Evolutionary conservation across 768 basidiomycete genomes (phyloP), one percentile per base, ranked within the genome.

Genomic region (Mycena indigotica): DNA sequence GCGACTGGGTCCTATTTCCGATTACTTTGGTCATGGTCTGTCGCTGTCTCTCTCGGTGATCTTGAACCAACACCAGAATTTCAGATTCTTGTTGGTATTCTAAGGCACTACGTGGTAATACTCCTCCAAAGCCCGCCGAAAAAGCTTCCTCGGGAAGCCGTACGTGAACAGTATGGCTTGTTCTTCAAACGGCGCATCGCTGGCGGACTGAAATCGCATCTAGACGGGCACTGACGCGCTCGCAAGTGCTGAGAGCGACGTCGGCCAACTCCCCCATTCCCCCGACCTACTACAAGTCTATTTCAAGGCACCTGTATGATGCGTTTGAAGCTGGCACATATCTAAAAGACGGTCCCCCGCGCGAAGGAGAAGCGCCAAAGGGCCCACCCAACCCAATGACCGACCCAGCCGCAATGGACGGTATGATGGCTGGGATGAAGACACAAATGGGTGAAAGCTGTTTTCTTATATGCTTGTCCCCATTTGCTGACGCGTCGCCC

Each of bases 351-450:
- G 87, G 89, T 0, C 85, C 88, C 16, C 85, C 89, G 25, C 86
- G 83, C 53, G 71, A 73, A 40, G 77, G 80, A 48, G 88, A 88
- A 63, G 78, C 79, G 29, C 73, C 85, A 0, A 66, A 80, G 26
- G 64, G 80, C 2, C 84, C 92, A 23, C 81, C 89, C 16, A 96
- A 94, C 66, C 92, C 95, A 0, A 81, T 98, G 70, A 83, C 84
- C 13, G 96, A 98, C 77, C 93, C 93, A 6, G 84, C 84, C 50
- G 87, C 88, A 44, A 96, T 98, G 94, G 96, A 98, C 63, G 92
- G 91, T 35, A 95, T 98, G 93, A 96, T 98, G 95, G 84, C 93
- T 12, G 93, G 93, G 30, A 91, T 99, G 89, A 98, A 98, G 80
- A 98, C 96, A 19, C 97, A 99, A 74, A 93, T 93, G 83, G 94